A percentile compares a stretch with the other conserved stretches of the same genome.
Evolutionary conservation across 1,139 yeast species (phyloP).

Genomic region (Saccharomycopsis crataegensis): DNA sequence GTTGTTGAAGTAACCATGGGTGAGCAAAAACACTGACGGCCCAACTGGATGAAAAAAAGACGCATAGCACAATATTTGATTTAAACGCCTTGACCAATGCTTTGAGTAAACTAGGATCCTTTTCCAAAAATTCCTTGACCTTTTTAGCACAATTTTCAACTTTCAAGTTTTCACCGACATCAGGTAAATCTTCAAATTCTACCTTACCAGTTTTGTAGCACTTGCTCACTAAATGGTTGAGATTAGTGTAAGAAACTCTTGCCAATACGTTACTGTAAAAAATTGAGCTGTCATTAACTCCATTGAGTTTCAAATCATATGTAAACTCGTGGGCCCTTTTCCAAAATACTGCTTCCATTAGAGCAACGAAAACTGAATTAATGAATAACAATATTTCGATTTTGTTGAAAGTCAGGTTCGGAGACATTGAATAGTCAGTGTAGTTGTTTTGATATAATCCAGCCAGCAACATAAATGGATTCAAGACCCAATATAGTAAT

Average conservation of each 20-base stretch:
- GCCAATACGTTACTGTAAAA: slow-evolving; percentile 6
- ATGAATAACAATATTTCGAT: neutral
- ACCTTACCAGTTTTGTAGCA: slow-evolving; percentile 42
- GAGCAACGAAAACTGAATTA: slow-evolving; percentile 24
- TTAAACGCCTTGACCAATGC: slow-evolving; percentile 47
- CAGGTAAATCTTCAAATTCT: slow-evolving; percentile 46
- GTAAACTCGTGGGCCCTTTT: slow-evolving; percentile 27
- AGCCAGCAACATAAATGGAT: slow-evolving; percentile 25
- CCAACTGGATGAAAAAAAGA: neutral
- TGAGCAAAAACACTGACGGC: slow-evolving; percentile 38
- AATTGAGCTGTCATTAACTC: slow-evolving; percentile 8
- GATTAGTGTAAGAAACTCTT: slow-evolving; percentile 10
- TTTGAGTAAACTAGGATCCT: slow-evolving; percentile 28
- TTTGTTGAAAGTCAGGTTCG: slow-evolving; percentile 9
- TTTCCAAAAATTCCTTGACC: slow-evolving; percentile 33
- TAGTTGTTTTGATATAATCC: slow-evolving; percentile 30
- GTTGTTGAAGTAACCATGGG: slow-evolving; percentile 48
- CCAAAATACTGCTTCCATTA: slow-evolving; percentile 31
- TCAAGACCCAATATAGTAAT: slow-evolving; percentile 38
- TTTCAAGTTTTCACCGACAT: slow-evolving; percentile 42
- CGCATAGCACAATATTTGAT: slow-evolving; percentile 28
- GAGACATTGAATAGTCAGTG: slow-evolving; percentile 26
- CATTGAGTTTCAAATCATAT: slow-evolving; percentile 6
- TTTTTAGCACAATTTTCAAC: slow-evolving; percentile 32
- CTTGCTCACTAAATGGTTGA: slow-evolving; percentile 46